phyloP scores from a whole-genome alignment of 768 basidiomycete species.

The Rhizopogon sp. region DNA sequence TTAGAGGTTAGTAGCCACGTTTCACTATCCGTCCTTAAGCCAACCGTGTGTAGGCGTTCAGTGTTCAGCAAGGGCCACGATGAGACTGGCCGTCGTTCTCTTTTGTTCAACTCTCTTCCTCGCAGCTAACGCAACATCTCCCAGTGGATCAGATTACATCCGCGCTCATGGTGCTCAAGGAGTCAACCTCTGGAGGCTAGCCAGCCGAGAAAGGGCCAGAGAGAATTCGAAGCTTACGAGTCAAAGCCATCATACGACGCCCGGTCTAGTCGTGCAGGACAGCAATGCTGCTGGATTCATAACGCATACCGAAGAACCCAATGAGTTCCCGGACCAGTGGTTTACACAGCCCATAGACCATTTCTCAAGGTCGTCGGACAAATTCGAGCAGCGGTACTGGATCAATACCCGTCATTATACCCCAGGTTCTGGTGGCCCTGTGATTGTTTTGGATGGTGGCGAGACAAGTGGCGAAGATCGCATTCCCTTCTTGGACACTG shows the following conservation, averaged over 20 bases:
- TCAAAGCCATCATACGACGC: not conserved
- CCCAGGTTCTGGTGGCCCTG: conserved; percentile 67
- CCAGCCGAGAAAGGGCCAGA: conserved; percentile 17
- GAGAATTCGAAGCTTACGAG: conserved; percentile 5
- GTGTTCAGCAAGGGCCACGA: not conserved
- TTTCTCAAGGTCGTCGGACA: conserved; percentile 51
- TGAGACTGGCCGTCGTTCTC: not conserved
- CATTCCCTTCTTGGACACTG: conserved; percentile 52
- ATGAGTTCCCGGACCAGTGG: conserved; percentile 55
- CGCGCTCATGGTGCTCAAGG: conserved; percentile 40
- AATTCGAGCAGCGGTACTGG: conserved; percentile 91
- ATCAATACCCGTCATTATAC: conserved; percentile 78
- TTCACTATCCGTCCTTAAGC: too few relatives aligned
- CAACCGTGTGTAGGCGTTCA: too few relatives aligned
- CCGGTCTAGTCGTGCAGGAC: conserved; percentile 20
- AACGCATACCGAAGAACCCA: conserved; percentile 7
- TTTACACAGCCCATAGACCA: conserved; percentile 89
- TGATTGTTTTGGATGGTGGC: conserved; percentile 89
- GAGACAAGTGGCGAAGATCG: conserved; percentile 82
- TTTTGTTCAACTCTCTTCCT: not conserved
- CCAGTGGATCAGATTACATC: not conserved
- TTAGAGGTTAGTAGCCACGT: too few relatives aligned
- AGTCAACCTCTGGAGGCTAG: conserved; percentile 61
- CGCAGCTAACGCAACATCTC: not conserved
- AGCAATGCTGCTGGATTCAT: conserved; percentile 8